Evolutionary conservation across 768 basidiomycete genomes (phyloP), one percentile per base, ranked within the genome.

Genomic region (Hygrophoropsis aurantiaca): DNA sequence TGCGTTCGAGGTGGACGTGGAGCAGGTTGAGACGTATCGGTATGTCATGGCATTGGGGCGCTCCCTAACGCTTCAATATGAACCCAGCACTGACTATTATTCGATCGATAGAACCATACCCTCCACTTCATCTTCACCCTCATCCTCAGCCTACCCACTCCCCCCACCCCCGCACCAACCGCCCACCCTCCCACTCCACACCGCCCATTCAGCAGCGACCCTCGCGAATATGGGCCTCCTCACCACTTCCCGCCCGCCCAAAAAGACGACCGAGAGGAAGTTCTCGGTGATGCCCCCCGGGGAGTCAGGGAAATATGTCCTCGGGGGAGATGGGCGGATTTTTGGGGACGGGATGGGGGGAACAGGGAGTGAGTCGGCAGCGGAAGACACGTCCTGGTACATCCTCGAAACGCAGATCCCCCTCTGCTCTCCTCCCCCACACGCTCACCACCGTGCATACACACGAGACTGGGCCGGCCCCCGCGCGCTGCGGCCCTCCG

Each of bases 11-110:
- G 62, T 84, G 5, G 74, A 85, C 46, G 54, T 89, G 23, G 61
- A 77, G 26, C 90, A 93, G 52, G 64, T 69, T 33, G 90, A 92
- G 57, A 74, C 74, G 44, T 85, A 75, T 64, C 74, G 85, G 89
- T 89, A 56, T 26, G 78, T 58, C 35, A 23, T n/a, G n/a, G n/a
- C n/a, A n/a, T n/a, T n/a, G n/a, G n/a, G n/a, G n/a, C n/a, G n/a
- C 21, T 19, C 38, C 51, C 18, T 18, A 40, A 16, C 26, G 20
- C 23, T 21, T 21, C n/a, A n/a, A 36, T 25, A 36, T 20, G 13
- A 15, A 11, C 38, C 11, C 38, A 40, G 19, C 32, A 34, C 32
- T 34, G 16, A 34, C n/a, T 34, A 10, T n/a, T n/a, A n/a, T n/a
- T n/a, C n/a, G 16, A 11, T 34, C 33, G 11, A 34, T 16, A 34